Base-by-base conservation (phyloP, 2,329 filamentous ascomycete genomes). In the Fusarium haematococcum region DNA sequence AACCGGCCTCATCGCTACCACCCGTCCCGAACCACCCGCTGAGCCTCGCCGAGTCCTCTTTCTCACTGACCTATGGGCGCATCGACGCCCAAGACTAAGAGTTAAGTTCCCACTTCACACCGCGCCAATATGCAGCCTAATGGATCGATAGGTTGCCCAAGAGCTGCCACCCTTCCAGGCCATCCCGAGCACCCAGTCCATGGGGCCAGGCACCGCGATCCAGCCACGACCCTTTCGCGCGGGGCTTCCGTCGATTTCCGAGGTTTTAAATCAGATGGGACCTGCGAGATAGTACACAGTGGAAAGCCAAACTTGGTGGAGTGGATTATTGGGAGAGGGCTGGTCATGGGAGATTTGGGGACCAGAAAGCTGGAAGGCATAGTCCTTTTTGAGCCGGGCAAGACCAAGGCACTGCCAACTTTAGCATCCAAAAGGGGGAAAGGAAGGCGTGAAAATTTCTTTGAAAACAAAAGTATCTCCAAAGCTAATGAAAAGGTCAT, bases 321-420 rank as follows among this genome's bases (percentile, higher is more conserved):
- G 0, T 13, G 9, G 16, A 5, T 8, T 13, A n/a, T 11, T 7
- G 6, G 10, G 16, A 52, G 6, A 30, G 4, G 6, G 3, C 2
- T 27, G 2, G 1, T 14, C 2, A 30, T 13, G 10, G 10, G 10
- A 10, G 1, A 32, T n/a, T 11, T 5, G 1, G 1, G 16, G 3
- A 7, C 16, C 1, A 2, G 2, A 30, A n/a, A 7, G 16, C 2
- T 13, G 4, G 23, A 48, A 4, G 43, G 14, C 6, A 11, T 30
- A 6, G 25, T 52, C 3, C 25, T 7, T 30, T 25, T 30, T 32
- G 16, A n/a, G 18, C 18, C 16, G 3, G 16, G 16, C 25, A 30
- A 52, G 48, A 5, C 10, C 13, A 52, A n/a, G 48, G 6, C 16
- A n/a, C 10, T 7, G 48, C 16, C 18, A 8, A 13, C 16, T 7